These are phyloP conservation scores for Selenicereus undatus DNA, from an alignment of 148 eudicot species.

Conservation along the genomic window DNA sequence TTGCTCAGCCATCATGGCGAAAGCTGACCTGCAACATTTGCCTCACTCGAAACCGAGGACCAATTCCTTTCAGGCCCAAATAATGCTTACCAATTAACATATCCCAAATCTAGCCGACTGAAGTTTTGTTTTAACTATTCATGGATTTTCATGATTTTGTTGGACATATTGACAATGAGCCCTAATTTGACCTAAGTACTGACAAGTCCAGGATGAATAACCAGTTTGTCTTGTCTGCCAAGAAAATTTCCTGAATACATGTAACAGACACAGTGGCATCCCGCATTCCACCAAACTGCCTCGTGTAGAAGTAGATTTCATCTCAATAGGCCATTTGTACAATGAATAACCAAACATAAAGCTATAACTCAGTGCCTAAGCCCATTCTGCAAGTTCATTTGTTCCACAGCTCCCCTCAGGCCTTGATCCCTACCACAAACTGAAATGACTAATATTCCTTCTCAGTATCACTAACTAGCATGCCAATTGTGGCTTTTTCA, in stretches of 20 bases:
- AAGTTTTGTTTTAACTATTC: not conserved
- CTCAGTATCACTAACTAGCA: not conserved
- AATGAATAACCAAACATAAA: not conserved
- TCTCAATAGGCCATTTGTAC: not conserved
- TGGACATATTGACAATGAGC: not conserved
- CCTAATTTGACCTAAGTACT: not conserved
- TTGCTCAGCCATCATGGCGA: not conserved
- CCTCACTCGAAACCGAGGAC: not conserved
- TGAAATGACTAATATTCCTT: not conserved
- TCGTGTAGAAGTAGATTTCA: not conserved
- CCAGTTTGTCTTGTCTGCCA: not conserved
- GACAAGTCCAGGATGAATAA: not conserved
- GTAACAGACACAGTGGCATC: not conserved
- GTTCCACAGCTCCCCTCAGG: too few relatives aligned
- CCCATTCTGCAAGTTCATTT: too few relatives aligned
- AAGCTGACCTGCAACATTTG: not conserved
- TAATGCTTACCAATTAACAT: not conserved
- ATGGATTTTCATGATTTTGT: not conserved
- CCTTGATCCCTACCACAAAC: not conserved
- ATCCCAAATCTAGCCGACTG: not conserved
- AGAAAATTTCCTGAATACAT: too few relatives aligned
- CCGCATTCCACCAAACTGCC: not conserved
- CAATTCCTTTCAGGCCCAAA: not conserved
- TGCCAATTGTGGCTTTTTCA: slow-evolving; percentile 17
- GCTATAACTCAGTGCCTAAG: too few relatives aligned